Conservation (phyloP, 345 rosid species). For the Carallia brachiata region DNA sequence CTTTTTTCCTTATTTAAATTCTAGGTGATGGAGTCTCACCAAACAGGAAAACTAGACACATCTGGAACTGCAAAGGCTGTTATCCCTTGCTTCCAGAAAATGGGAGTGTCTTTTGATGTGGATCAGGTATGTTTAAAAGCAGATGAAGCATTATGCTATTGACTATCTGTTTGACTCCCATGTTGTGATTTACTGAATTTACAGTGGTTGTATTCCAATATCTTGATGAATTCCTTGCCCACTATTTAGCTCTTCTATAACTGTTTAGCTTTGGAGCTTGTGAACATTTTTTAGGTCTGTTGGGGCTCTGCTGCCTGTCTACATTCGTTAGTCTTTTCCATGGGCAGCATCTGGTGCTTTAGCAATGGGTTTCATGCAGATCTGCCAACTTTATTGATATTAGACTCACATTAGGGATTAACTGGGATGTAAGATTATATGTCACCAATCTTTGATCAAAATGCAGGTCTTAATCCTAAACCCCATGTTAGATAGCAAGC, state of each 20-base stretch:
- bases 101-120: constrained; percentile 82
- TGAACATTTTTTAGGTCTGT: not conserved
- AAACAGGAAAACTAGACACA: constrained; percentile 80
- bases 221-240: not conserved
- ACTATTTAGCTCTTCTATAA: not conserved
- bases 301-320: not conserved
- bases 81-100: constrained; percentile 83
- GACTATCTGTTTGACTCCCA: too few relatives aligned
- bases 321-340: too few relatives aligned
- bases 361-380: not conserved
- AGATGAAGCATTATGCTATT: not conserved
- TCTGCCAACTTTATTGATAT: not conserved
- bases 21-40: constrained; percentile 97
- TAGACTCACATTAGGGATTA: not conserved
- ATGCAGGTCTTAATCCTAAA: too few relatives aligned
- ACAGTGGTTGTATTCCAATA: too few relatives aligned
- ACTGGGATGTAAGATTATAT: not conserved
- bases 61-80: constrained; percentile 98
- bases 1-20: constrained; percentile 8
- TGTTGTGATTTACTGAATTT: too few relatives aligned
- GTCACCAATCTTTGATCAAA: too few relatives aligned
- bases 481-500: too few relatives aligned
- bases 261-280: too few relatives aligned
- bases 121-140: constrained; percentile 46
- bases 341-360: not conserved